Evolutionary conservation across 2,329 filamentous ascomycete species (phyloP), one percentile per base, ranked within the genome.

Genomic region (Fusarium globosum): DNA sequence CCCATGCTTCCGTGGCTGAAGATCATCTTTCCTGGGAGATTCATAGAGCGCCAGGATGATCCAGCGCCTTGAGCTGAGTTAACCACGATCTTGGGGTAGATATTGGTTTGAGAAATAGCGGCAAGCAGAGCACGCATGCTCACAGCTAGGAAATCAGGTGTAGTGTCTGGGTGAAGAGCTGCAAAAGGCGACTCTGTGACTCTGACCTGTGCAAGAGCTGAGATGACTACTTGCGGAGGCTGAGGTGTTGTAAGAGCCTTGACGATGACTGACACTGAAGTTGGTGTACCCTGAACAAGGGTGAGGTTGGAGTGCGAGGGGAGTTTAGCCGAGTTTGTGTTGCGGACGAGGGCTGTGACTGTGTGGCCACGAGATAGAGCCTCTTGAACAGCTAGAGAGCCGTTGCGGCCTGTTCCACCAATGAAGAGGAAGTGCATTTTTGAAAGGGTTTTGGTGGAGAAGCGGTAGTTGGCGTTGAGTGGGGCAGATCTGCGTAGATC

Each of bases 401-500:
- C 71, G 10, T 73, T 73, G 14, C 71, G 71, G 7, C 71, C 71
- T 12, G 71, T 73, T 30, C 67, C 71, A 3, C 71, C 66, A 21
- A 73, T 68, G 38, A 71, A n/a, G 16, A 73, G 46, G n/a, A 73
- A 60, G 11, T 73, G 66, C 71, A 73, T 73, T 9, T 20, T 71
- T 45, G 8, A 33, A 7, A 0, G 4, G 15, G 13, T 36, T 38
- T 11, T 23, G 14, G 9, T 58, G 38, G 26, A 38, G 41, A 18
- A 4, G 20, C 10, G 42, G 26, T 15, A 48, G 36, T 45, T 23
- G 21, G 15, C 48, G 21, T 33, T 38, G 6, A 1, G 14, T 45
- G n/a, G 36, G 13, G 28, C 21, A 38, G 26, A 38, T 42, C 26
- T 23, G n/a, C 6, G 30, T 15, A 33, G 30, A 57, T 26, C n/a